phyloP scores from a whole-genome alignment of 768 basidiomycete genomes.

The Suillus occidentalis region DNA sequence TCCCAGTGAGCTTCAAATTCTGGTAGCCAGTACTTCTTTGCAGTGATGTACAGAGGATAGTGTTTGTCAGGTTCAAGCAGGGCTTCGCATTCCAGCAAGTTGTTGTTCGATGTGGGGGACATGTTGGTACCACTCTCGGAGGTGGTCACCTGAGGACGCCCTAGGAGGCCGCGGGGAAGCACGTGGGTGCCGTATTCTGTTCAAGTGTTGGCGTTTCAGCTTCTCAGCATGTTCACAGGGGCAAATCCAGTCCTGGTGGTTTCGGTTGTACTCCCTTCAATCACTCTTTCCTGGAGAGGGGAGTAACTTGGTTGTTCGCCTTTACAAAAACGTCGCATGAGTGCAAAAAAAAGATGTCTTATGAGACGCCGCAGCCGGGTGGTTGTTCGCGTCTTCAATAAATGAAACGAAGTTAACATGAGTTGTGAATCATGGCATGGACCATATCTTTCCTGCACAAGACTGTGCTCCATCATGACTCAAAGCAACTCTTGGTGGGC shows the following conservation, averaged over 20 bases:
- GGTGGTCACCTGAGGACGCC: background rate
- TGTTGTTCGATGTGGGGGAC: background rate
- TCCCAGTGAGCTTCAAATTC: slow-evolving; percentile 36
- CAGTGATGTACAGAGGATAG: slow-evolving; percentile 52
- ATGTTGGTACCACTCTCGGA: background rate
- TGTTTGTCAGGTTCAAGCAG: slow-evolving; percentile 38
- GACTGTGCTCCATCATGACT: background rate
- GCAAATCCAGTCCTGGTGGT: background rate
- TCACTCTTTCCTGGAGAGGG: background rate
- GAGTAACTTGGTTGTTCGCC: background rate
- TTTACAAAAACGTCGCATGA: no score
- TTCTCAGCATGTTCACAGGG: slow-evolving; percentile 2
- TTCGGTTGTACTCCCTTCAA: background rate
- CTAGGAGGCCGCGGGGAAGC: background rate
- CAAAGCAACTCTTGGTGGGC: background rate
- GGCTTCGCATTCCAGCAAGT: slow-evolving; percentile 26
- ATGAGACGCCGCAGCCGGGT: background rate
- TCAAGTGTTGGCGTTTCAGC: background rate
- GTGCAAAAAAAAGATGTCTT: background rate
- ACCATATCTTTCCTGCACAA: background rate
- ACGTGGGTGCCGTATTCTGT: background rate
- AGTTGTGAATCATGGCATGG: background rate
- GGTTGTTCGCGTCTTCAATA: background rate
- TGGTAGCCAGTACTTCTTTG: slow-evolving; percentile 56
- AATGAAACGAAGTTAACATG: background rate